A percentile compares a stretch with the other conserved stretches of the same genome.
These are phyloP conservation scores for Cladobotryum protrusum DNA, from an alignment of 2,329 filamentous ascomycete species.

Conservation along the genomic window DNA sequence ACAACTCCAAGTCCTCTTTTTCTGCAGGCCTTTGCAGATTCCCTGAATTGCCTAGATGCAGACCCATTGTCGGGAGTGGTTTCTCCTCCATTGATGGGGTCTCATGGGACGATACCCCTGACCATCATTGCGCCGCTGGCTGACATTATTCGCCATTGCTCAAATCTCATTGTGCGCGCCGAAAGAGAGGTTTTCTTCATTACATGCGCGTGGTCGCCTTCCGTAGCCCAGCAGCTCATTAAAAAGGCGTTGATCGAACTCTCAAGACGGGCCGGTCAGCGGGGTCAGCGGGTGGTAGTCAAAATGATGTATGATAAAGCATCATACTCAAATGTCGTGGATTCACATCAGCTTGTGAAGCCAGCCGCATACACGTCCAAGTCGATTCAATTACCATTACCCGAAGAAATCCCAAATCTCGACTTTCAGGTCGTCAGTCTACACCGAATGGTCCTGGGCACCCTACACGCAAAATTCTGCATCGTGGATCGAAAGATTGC, in stretches of 20 bases:
- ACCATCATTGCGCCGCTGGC: conserved; percentile 52
- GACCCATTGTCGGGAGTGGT: conserved; percentile 46
- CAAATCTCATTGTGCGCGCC: conserved; percentile 68
- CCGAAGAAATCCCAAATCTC: conserved; percentile 62
- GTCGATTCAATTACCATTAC: conserved; percentile 54
- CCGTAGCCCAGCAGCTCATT: conserved; percentile 60
- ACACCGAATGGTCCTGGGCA: conserved; percentile 64
- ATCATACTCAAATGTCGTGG: conserved; percentile 54
- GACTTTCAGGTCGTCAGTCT: conserved; percentile 69
- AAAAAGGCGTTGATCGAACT: conserved; percentile 64
- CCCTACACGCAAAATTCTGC: conserved; percentile 73
- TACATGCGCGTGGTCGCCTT: conserved; percentile 71
- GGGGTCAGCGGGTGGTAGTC: conserved; percentile 54
- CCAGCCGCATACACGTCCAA: conserved; percentile 52
- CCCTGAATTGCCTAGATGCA: conserved; percentile 48
- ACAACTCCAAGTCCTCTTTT: conserved; percentile 62
- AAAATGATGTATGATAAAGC: conserved; percentile 74
- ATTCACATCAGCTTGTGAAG: conserved; percentile 57
- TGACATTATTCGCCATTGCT: conserved; percentile 68
- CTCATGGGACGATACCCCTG: conserved; percentile 57
- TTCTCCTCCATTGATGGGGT: conserved; percentile 46
- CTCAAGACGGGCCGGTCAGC: conserved; percentile 54
- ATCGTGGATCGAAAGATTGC: conserved; percentile 67
- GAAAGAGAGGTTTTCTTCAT: conserved; percentile 67
- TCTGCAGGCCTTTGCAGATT: conserved; percentile 60